These are phyloP conservation scores for Macrophomina phaseolina DNA, from an alignment of 2,329 filamentous ascomycete genomes.

Conservation along the genomic window DNA sequence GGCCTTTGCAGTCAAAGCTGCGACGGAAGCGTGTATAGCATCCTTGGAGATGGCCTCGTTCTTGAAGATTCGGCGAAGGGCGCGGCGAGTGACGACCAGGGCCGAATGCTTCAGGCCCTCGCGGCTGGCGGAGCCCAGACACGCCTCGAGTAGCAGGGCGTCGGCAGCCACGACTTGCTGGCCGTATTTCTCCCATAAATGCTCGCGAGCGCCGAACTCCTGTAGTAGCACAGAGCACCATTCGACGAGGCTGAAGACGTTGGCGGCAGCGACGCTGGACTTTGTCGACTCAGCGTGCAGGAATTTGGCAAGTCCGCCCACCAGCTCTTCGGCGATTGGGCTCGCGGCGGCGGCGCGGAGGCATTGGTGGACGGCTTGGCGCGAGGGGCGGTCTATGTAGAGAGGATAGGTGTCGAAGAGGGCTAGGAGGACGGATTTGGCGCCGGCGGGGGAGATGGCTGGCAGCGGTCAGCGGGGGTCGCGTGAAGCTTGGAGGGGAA, in stretches of 20 bases:
- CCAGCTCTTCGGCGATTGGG: conserved; percentile 60
- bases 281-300: conserved; percentile 78
- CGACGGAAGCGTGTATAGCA: conserved; percentile 67
- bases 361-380: conserved; percentile 82
- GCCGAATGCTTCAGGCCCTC: conserved; percentile 73
- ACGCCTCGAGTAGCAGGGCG: conserved; percentile 78
- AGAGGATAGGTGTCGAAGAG: conserved; percentile 87
- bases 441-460: conserved; percentile 50
- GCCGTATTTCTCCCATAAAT: conserved; percentile 69
- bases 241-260: conserved; percentile 86
- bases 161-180: conserved; percentile 70
- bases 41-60: conserved; percentile 63
- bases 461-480: conserved; percentile 38
- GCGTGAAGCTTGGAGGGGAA: conserved; percentile 37
- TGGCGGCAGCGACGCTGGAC: conserved; percentile 75
- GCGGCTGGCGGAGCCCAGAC: conserved; percentile 63
- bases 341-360: conserved; percentile 70
- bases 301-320: conserved; percentile 69
- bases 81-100: conserved; percentile 77
- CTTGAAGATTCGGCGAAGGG: conserved; percentile 75
- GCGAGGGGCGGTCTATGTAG: conserved; percentile 84
- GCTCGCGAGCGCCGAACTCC: conserved; percentile 64
- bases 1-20: conserved; percentile 71
- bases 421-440: conserved; percentile 67
- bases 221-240: conserved; percentile 86